phyloP scores from a whole-genome alignment of 163 green algal genomes.

The Coccomyxa subellipsoidea region DNA sequence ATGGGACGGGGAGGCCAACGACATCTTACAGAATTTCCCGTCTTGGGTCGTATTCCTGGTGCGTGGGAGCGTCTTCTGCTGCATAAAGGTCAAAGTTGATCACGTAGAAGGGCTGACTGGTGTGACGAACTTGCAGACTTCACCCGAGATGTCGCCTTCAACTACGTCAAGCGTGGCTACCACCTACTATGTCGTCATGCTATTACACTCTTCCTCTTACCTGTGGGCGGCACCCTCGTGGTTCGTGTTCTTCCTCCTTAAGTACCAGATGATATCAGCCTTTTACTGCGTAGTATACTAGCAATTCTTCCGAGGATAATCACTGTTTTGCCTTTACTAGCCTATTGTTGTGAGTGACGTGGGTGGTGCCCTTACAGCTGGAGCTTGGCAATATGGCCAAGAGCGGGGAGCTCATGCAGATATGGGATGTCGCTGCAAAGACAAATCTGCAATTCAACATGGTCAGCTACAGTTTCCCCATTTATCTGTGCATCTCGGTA shows the following conservation, averaged over 20 bases:
- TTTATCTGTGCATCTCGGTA: neutral
- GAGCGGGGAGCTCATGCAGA: conserved; percentile 58
- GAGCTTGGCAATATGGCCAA: conserved; percentile 64
- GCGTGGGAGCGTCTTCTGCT: neutral
- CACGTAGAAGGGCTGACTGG: neutral
- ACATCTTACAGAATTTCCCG: neutral
- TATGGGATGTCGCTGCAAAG: conserved; percentile 56
- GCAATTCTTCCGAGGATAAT: neutral
- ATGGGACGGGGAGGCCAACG: conserved; percentile 3
- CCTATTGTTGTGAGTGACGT: neutral
- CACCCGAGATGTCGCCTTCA: conserved; percentile 63
- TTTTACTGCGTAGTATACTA: neutral
- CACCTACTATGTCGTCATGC: conserved; percentile 57
- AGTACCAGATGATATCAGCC: neutral
- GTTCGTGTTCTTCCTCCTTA: conserved; percentile 28
- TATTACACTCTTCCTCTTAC: conserved; percentile 58
- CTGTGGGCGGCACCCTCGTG: conserved; percentile 44
- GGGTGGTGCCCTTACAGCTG: conserved; percentile 46
- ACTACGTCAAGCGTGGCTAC: conserved; percentile 82
- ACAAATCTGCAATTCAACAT: conserved; percentile 84
- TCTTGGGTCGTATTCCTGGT: neutral
- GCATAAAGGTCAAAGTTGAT: neutral
- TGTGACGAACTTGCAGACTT: conserved; percentile 63
- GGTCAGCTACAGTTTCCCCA: conserved; percentile 31
- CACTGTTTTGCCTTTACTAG: neutral